Conservation (phyloP, 176 grass and related monocot species). For the Guadua angustifolia region DNA sequence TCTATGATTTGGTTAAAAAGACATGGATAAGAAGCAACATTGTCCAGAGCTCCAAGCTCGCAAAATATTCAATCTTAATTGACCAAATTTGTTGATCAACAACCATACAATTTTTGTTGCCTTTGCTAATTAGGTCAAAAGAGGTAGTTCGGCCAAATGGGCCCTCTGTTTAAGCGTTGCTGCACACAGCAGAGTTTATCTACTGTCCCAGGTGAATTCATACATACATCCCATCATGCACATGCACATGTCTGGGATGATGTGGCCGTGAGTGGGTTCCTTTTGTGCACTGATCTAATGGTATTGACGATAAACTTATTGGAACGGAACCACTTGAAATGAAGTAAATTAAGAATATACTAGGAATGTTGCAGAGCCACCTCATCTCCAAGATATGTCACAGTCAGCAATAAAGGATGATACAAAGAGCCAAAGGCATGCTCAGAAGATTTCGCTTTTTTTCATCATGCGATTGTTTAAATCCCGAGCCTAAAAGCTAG, state of each 20-base stretch:
- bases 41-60: not conserved
- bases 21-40: not conserved
- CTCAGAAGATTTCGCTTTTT: not conserved
- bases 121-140: conserved; percentile 31
- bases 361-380: conserved; percentile 16
- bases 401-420: not conserved
- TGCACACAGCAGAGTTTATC: not conserved
- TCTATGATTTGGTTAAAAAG: not conserved
- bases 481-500: not conserved
- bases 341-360: not conserved
- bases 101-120: not conserved
- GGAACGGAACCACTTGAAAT: not conserved
- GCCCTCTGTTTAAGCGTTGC: not conserved
- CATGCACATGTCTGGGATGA: conserved; percentile 38
- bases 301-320: conserved; percentile 10
- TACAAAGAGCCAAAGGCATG: conserved; percentile 9
- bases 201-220: conserved; percentile 42
- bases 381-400: conserved; percentile 28
- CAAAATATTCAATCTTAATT: not conserved
- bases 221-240: conserved; percentile 47
- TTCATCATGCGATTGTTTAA: not conserved
- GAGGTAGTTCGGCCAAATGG: conserved; percentile 30
- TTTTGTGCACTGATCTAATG: conserved; percentile 33
- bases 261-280: conserved; percentile 47
- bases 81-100: not conserved